Conservation (phyloP, 2,329 filamentous ascomycete genomes). For the Stemphylium beticola region DNA sequence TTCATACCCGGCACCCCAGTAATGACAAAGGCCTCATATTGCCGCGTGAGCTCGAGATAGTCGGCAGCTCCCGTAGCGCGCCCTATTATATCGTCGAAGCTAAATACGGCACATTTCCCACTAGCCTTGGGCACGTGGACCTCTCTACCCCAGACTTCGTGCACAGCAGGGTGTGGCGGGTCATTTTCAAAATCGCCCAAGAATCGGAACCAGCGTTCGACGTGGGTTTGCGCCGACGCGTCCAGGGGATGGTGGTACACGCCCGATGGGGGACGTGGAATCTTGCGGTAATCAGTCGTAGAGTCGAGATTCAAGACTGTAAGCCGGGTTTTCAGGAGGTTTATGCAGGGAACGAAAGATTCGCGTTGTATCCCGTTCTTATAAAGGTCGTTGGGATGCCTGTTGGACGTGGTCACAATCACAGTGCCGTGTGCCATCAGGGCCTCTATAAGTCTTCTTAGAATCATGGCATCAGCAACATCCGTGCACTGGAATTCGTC, state of each 20-base stretch:
- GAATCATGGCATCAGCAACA: conserved; percentile 97
- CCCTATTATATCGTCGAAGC: conserved; percentile 90
- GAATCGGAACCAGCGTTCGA: conserved; percentile 94
- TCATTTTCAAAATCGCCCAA: conserved; percentile 80
- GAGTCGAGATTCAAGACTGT: conserved; percentile 95
- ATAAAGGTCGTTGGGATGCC: conserved; percentile 95
- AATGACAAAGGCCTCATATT: conserved; percentile 91
- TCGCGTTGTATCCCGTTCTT: conserved; percentile 97
- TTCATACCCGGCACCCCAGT: conserved; percentile 94
- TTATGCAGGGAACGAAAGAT: conserved; percentile 94
- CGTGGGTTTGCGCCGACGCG: conserved; percentile 75
- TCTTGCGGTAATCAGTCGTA: conserved; percentile 95
- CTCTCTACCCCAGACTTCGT: conserved; percentile 90
- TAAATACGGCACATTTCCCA: conserved; percentile 87
- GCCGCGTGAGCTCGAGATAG: conserved; percentile 88
- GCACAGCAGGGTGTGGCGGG: conserved; percentile 77
- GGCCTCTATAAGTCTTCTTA: conserved; percentile 83
- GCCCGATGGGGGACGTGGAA: conserved; percentile 87
- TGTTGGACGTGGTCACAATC: conserved; percentile 92
- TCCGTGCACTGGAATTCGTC: conserved; percentile 99
- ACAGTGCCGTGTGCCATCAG: conserved; percentile 98
- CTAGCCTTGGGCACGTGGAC: conserved; percentile 87
- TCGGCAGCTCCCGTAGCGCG: conserved; percentile 90
- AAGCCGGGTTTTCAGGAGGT: conserved; percentile 82
- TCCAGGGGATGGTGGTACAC: conserved; percentile 94